These are phyloP conservation scores for Wickerhamomyces rabaulensis DNA, from an alignment of 805 yeast species.

Conservation along the genomic window DNA sequence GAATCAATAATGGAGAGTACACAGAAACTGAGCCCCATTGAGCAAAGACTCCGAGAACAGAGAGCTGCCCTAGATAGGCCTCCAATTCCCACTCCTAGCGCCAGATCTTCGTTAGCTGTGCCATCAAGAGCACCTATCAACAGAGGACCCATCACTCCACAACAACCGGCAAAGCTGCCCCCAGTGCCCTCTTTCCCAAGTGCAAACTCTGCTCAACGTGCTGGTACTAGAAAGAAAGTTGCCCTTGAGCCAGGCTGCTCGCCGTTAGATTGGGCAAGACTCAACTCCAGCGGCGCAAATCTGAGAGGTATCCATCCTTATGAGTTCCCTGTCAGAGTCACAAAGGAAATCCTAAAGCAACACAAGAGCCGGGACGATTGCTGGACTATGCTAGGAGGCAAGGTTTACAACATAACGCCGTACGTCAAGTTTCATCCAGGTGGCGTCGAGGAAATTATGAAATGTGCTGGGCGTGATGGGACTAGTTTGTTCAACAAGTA, in stretches of 20 bases:
- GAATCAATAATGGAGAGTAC: background rate
- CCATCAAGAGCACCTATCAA: background rate
- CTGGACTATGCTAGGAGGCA: constrained; percentile 80
- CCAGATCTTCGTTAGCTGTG: background rate
- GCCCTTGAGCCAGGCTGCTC: constrained; percentile 73
- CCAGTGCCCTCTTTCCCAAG: constrained; percentile 10
- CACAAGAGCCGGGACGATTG: constrained; percentile 66
- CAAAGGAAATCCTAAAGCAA: constrained; percentile 49
- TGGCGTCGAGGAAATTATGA: constrained; percentile 72
- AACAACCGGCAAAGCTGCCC: background rate
- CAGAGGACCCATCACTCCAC: background rate
- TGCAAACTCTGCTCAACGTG: constrained; percentile 16
- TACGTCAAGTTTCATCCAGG: constrained; percentile 91
- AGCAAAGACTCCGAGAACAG: background rate
- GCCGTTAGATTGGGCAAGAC: constrained; percentile 79
- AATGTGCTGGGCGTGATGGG: constrained; percentile 81
- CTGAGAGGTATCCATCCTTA: constrained; percentile 48
- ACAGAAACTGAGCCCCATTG: background rate
- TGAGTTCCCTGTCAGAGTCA: constrained; percentile 53
- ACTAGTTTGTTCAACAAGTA: constrained; percentile 70
- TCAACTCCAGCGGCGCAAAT: constrained; percentile 42
- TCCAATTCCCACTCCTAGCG: background rate
- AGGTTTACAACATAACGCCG: constrained; percentile 81
- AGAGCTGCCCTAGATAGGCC: background rate
- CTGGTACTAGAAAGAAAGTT: constrained; percentile 45